These are phyloP conservation scores for Botryosphaeria dothidea DNA, from an alignment of 2,329 filamentous ascomycete genomes.

Conservation along the genomic window DNA sequence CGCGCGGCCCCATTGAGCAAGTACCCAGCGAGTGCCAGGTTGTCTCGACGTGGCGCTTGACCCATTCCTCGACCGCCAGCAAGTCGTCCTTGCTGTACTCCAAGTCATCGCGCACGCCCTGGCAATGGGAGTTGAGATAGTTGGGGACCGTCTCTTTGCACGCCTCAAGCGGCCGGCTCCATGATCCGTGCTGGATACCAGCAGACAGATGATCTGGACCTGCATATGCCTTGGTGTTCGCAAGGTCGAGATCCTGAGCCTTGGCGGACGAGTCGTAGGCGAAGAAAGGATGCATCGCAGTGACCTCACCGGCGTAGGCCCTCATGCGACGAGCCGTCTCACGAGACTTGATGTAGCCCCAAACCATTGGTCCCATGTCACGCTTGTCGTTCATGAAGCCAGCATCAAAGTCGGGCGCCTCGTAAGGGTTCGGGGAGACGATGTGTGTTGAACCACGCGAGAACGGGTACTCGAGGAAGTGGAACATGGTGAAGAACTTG, in stretches of 20 bases:
- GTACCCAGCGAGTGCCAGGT: conserved; percentile 71
- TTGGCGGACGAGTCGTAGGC: conserved; percentile 68
- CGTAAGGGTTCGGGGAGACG: conserved; percentile 70
- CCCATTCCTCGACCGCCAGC: conserved; percentile 66
- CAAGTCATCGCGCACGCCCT: conserved; percentile 62
- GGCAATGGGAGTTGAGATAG: conserved; percentile 65
- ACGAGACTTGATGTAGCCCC: conserved; percentile 80
- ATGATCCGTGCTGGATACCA: conserved; percentile 70
- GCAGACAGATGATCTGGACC: conserved; percentile 71
- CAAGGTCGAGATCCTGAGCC: conserved; percentile 71
- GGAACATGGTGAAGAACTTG: conserved; percentile 84
- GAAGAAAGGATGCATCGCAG: conserved; percentile 69
- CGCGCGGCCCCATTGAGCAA: conserved; percentile 73
- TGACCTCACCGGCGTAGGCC: conserved; percentile 72
- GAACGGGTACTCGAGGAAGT: conserved; percentile 78
- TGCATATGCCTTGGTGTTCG: conserved; percentile 74
- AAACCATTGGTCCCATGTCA: conserved; percentile 79
- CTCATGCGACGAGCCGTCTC: conserved; percentile 79
- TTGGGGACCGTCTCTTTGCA: conserved; percentile 52
- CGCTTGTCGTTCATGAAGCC: conserved; percentile 85
- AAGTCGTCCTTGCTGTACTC: conserved; percentile 66
- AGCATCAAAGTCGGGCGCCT: conserved; percentile 73
- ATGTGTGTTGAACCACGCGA: conserved; percentile 72
- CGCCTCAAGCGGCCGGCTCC: conserved; percentile 62
- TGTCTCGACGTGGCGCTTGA: conserved; percentile 67